These are phyloP conservation scores for Adansonia rubrostipa DNA, from an alignment of 441 rosid genomes.

Conservation along the genomic window DNA sequence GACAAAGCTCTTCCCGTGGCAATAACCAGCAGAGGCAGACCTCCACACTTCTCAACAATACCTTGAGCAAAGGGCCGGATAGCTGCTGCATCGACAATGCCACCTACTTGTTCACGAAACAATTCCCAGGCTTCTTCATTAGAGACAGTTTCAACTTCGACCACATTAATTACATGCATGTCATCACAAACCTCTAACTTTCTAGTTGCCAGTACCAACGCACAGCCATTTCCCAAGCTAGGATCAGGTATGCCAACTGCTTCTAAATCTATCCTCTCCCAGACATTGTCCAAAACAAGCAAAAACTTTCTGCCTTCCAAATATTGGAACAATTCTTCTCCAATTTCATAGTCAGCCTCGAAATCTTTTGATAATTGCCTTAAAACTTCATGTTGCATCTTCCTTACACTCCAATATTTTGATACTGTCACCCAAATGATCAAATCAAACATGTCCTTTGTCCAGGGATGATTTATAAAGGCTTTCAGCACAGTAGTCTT, in stretches of 20 bases:
- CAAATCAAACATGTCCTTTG: conserved; percentile 12
- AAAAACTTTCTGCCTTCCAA: conserved; percentile 19
- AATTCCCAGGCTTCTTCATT: conserved; percentile 18
- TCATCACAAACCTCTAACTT: background rate
- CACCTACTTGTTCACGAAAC: conserved; percentile 9
- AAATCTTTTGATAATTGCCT: conserved; percentile 20
- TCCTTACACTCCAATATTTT: conserved; percentile 21
- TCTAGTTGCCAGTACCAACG: background rate
- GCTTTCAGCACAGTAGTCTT: conserved; percentile 20
- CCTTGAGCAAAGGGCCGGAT: conserved; percentile 5
- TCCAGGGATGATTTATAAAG: conserved; percentile 8
- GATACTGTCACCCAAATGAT: conserved; percentile 27
- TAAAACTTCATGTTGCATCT: conserved; percentile 8
- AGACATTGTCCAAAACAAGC: conserved; percentile 20
- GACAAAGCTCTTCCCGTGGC: conserved; percentile 24
- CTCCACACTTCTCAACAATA: conserved; percentile 14
- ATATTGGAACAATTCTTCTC: background rate
- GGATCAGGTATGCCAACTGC: conserved; percentile 23
- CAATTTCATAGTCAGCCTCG: conserved; percentile 1
- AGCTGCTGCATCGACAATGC: background rate
- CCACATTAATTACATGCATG: background rate
- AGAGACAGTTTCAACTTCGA: conserved; percentile 1
- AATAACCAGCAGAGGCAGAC: conserved; percentile 23
- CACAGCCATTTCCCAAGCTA: conserved; percentile 10
- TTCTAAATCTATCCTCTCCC: conserved; percentile 15